Evolutionary conservation across 306 rosid species (phyloP).

Genomic region (Comarum palustre): DNA sequence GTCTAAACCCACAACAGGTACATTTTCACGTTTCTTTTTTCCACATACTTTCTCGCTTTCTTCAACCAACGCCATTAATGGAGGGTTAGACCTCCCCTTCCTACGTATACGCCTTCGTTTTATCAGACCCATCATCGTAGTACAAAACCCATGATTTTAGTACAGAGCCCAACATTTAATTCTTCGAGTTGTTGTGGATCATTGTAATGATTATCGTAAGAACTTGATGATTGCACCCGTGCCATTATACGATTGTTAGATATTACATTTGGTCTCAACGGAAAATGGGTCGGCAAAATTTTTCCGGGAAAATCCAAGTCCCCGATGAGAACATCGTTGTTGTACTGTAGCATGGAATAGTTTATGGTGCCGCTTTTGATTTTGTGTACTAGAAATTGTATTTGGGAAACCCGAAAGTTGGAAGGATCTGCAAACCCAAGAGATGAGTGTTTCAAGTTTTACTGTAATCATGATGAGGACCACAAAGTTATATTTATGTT

Average conservation of each 20-base stretch:
- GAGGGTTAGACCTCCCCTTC: background rate
- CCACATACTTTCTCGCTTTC: background rate
- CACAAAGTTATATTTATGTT: background rate
- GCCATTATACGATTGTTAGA: background rate
- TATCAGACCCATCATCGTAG: no score
- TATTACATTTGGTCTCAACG: background rate
- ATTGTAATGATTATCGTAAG: background rate
- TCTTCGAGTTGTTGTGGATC: background rate
- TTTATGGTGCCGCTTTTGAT: background rate
- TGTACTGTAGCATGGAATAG: background rate
- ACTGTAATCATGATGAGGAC: background rate
- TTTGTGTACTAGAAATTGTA: background rate
- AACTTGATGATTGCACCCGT: background rate
- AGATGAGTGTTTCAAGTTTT: background rate
- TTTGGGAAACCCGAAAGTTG: background rate
- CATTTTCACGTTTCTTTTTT: background rate
- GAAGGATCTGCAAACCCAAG: background rate
- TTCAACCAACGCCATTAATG: constrained; percentile 1
- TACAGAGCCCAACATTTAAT: background rate
- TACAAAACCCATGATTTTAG: background rate
- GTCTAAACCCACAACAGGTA: background rate
- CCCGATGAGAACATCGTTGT: background rate
- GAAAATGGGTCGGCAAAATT: background rate
- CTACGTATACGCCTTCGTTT: background rate
- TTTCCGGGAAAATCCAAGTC: background rate